phyloP scores from a whole-genome alignment of 2,329 filamentous ascomycete species.

The Metarhizium rileyi region DNA sequence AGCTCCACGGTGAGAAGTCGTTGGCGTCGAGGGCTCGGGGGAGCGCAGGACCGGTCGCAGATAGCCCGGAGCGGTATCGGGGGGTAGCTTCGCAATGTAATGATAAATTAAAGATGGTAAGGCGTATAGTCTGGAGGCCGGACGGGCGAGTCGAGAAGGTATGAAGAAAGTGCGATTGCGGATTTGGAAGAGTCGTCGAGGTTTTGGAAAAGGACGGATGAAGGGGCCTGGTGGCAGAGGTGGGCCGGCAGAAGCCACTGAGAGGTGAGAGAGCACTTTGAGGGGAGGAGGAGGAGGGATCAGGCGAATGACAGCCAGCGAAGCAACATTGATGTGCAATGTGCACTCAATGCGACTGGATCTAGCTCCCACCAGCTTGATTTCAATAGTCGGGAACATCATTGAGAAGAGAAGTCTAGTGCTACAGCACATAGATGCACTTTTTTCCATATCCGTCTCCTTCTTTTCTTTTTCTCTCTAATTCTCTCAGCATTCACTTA shows the following conservation, averaged over 20 bases:
- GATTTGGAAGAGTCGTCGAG: neutral
- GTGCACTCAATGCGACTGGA: no score
- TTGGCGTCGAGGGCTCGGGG: slow-evolving; percentile 1
- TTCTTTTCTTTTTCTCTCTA: no score
- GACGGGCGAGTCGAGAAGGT: neutral
- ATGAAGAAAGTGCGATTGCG: neutral
- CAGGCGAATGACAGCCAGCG: slow-evolving; percentile 8
- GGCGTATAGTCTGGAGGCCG: neutral
- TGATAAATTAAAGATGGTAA: slow-evolving; percentile 1
- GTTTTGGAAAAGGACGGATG: slow-evolving; percentile 4
- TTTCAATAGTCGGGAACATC: no score
- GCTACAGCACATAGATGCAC: no score
- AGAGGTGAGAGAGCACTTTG: neutral
- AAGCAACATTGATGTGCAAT: no score
- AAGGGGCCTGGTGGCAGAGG: slow-evolving; percentile 2
- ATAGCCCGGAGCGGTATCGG: neutral
- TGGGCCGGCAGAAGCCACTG: slow-evolving; percentile 7
- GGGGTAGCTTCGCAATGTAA: neutral
- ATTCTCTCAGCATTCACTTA: no score
- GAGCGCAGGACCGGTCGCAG: neutral
- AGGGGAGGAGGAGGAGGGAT: slow-evolving; percentile 6
- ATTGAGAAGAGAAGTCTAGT: no score
- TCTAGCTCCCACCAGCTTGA: no score
- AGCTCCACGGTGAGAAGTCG: slow-evolving; percentile 2
- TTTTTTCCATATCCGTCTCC: no score